A percentile compares a stretch with the other conserved stretches of the same genome.
These are phyloP conservation scores for Auricularia cornea DNA, from an alignment of 768 basidiomycete species.

Conservation along the genomic window DNA sequence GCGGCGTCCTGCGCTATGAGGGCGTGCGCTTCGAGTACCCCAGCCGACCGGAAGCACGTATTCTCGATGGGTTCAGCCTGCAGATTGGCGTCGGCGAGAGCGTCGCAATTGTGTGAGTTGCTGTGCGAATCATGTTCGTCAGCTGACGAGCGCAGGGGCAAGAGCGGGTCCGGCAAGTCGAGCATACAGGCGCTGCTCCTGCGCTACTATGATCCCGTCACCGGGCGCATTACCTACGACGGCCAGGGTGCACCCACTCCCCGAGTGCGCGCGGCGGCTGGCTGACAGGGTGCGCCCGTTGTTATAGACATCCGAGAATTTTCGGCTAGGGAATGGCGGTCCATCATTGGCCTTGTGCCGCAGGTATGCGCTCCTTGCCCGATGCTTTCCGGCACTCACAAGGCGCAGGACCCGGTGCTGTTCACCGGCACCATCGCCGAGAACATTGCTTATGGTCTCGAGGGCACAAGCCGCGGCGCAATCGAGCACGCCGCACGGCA, in stretches of 20 bases:
- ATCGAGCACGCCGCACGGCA: conserved; percentile 83
- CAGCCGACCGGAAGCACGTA: conserved; percentile 67
- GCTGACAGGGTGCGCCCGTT: too few species aligned
- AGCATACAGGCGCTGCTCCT: conserved; percentile 81
- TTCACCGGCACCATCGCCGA: conserved; percentile 92
- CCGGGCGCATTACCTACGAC: conserved; percentile 76
- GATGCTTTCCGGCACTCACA: neutral
- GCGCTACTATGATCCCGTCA: conserved; percentile 83
- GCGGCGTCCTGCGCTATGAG: conserved; percentile 73
- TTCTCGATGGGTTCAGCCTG: conserved; percentile 76
- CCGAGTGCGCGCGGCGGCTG: too few species aligned
- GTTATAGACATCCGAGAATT: conserved; percentile 91
- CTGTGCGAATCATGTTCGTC: too few species aligned
- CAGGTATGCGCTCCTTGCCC: conserved; percentile 37
- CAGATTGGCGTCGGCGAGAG: conserved; percentile 78
- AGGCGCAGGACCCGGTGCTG: conserved; percentile 62
- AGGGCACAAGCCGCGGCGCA: conserved; percentile 64
- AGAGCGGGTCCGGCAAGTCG: conserved; percentile 91
- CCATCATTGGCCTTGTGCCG: conserved; percentile 86
- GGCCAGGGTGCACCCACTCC: conserved; percentile 53
- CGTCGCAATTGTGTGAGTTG: conserved; percentile 84
- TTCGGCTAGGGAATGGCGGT: conserved; percentile 77
- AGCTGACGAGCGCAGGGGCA: conserved; percentile 65
- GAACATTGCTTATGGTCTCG: conserved; percentile 86
- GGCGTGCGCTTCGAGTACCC: conserved; percentile 86